phyloP scores from a whole-genome alignment of 768 basidiomycete genomes.

The Dendrothele bispora region DNA sequence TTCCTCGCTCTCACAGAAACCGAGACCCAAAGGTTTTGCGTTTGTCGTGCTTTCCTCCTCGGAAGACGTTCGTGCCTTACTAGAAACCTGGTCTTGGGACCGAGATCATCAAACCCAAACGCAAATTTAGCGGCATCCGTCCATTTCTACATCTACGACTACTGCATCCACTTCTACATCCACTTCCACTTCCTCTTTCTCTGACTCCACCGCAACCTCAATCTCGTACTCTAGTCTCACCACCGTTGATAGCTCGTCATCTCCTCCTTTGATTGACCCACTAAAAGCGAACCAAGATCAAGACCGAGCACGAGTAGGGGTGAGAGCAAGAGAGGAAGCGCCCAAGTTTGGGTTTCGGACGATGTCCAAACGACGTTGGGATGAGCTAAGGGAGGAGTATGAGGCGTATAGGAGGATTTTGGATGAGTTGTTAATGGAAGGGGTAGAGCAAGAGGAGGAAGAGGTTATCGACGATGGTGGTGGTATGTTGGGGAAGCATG shows the following conservation, averaged over 20 bases:
- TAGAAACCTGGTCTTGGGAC: slow-evolving; percentile 65
- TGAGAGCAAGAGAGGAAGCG: slow-evolving; percentile 38
- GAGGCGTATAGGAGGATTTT: slow-evolving; percentile 59
- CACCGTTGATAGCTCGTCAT: background rate
- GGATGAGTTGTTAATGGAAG: slow-evolving; percentile 36
- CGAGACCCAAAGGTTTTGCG: slow-evolving; percentile 71
- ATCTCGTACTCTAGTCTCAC: background rate
- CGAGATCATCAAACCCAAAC: slow-evolving; percentile 6
- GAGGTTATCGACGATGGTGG: too few species aligned
- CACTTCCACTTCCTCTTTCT: too few species aligned
- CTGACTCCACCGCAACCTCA: background rate
- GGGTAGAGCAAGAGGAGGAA: slow-evolving; percentile 20
- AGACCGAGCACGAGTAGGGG: background rate
- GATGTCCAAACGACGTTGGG: slow-evolving; percentile 61
- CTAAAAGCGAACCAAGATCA: too few species aligned
- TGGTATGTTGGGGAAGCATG: too few species aligned
- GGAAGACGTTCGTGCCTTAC: slow-evolving; percentile 41
- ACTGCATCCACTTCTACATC: too few species aligned
- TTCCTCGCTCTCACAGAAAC: slow-evolving; percentile 19
- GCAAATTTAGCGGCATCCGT: too few species aligned
- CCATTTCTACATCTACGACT: too few species aligned
- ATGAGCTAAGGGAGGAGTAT: slow-evolving; percentile 66
- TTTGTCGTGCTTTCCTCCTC: slow-evolving; percentile 54
- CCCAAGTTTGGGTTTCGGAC: slow-evolving; percentile 58
- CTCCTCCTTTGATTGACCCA: too few species aligned